Conservation (phyloP, 2,329 filamentous ascomycete genomes). For the Lecanicillium sp. region DNA sequence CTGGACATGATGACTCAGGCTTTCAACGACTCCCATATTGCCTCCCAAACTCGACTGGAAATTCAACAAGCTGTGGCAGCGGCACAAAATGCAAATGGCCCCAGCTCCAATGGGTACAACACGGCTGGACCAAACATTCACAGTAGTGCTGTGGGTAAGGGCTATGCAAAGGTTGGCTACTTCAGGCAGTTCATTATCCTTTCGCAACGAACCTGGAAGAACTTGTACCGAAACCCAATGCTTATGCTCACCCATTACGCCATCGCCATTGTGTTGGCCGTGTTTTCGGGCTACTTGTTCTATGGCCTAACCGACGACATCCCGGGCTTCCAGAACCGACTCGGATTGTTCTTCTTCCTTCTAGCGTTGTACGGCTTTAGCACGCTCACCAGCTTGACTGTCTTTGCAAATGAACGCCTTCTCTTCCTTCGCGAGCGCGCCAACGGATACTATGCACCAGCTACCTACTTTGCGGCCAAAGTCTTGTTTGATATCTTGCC, state of each 20-base stretch:
- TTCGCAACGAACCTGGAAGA: slow-evolving; percentile 88
- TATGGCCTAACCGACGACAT: slow-evolving; percentile 96
- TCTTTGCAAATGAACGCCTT: slow-evolving; percentile 84
- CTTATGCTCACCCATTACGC: slow-evolving; percentile 98
- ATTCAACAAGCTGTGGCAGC: slow-evolving; percentile 60
- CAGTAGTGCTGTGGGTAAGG: slow-evolving; percentile 58
- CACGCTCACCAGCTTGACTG: slow-evolving; percentile 85
- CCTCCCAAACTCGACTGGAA: slow-evolving; percentile 64
- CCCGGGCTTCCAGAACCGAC: slow-evolving; percentile 91
- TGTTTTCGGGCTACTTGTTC: slow-evolving; percentile 91
- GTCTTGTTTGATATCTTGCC: slow-evolving; percentile 98
- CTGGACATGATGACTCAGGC: slow-evolving; percentile 72
- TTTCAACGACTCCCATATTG: slow-evolving; percentile 72
- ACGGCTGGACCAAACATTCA: slow-evolving; percentile 38
- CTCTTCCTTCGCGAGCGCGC: slow-evolving; percentile 89
- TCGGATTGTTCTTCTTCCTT: slow-evolving; percentile 96
- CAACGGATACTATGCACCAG: slow-evolving; percentile 90
- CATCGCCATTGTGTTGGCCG: slow-evolving; percentile 87
- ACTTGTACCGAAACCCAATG: slow-evolving; percentile 94
- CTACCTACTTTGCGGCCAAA: slow-evolving; percentile 92
- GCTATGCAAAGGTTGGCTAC: slow-evolving; percentile 76
- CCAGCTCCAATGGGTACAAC: slow-evolving; percentile 45
- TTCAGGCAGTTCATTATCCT: slow-evolving; percentile 80
- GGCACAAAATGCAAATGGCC: slow-evolving; percentile 60
- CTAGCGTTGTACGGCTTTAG: slow-evolving; percentile 94